Base-by-base conservation (phyloP, 495 filamentous ascomycete genomes). In the Aspergillus carlsbadensis region DNA sequence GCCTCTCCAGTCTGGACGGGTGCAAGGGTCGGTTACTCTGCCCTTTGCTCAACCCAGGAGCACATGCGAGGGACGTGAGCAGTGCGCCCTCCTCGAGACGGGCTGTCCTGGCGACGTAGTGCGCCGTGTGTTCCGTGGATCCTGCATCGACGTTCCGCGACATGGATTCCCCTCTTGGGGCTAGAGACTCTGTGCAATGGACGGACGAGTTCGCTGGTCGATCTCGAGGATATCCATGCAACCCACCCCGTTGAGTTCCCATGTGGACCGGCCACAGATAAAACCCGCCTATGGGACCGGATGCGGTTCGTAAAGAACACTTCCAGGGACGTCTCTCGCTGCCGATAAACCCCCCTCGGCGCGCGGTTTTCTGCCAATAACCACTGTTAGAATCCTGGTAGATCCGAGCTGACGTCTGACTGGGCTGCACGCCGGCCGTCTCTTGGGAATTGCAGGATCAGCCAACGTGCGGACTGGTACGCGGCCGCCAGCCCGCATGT, bases 361-460 rank as follows among this genome's bases (percentile, higher is more conserved):
- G 37, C 37, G 17, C 37, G 13, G 37, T 24, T 26, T 14, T 42
- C 22, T 33, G 2, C 17, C 31, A 36, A 37, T 37, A 6, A 7
- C 11, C 4, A 11, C 10, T 10, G 6, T 18, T 5, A 33, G 1
- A 21, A 34, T 34, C 31, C 46, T 36, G 33, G 29, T 13, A 6
- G 10, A 35, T 39, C 15, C 7, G 11, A 37, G 47, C 47, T 39
- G 47, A 50, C 20, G 47, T 14, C 24, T 50, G 47, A 50, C 47
- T 34, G 34, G 17, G 34, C 33, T 39, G 34, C 47, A 43, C 26
- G 47, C 34, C 7, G 34, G 2, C 15, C 4, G 7, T 21, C 14
- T 26, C 13, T 14, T 36, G 5, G 45, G 13, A 21, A 33, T 17
- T 33, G 36, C 22, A 20, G 36, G 11, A 50, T 50, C 47, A 37